phyloP scores from a whole-genome alignment of 768 basidiomycete species.

The Pulveroboletus frians region DNA sequence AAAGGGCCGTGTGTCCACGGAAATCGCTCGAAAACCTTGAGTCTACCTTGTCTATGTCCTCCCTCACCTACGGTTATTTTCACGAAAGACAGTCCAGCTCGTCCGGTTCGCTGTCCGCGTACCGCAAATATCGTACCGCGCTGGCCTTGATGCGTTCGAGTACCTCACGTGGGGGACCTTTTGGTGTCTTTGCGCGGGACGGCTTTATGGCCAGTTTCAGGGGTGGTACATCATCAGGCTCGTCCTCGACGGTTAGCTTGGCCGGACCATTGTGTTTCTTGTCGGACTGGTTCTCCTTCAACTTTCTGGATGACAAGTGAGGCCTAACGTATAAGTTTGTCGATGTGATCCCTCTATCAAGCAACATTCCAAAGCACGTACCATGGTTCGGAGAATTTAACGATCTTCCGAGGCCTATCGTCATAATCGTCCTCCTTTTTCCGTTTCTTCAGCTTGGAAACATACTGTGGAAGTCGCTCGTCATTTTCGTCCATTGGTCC shows the following conservation, averaged over 20 bases:
- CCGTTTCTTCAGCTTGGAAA: conserved; percentile 15
- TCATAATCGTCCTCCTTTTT: conserved; percentile 19
- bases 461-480: not conserved
- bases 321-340: not conserved
- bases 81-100: conserved; percentile 44
- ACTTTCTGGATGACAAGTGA: conserved; percentile 24
- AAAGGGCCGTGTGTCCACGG: not conserved
- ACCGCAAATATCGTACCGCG: conserved; percentile 13
- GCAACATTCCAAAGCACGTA: conserved; percentile 3
- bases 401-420: conserved; percentile 21
- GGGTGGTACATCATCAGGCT: not conserved
- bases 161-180: conserved; percentile 38
- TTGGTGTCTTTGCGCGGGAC: conserved; percentile 14
- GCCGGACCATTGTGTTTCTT: not conserved
- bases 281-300: conserved; percentile 32
- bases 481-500: conserved; percentile 1
- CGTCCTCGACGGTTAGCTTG: not conserved
- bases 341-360: not conserved
- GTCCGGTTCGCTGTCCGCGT: conserved; percentile 36
- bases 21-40: not conserved
- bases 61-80: conserved; percentile 6
- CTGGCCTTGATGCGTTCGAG: conserved; percentile 36
- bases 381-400: conserved; percentile 13
- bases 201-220: not conserved
- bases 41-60: not conserved